Percentiles rank a stretch among this genome's conserved stretches.
Evolutionary conservation across 345 rosid genomes (phyloP).

Genomic region (Arabidopsis suecica): DNA sequence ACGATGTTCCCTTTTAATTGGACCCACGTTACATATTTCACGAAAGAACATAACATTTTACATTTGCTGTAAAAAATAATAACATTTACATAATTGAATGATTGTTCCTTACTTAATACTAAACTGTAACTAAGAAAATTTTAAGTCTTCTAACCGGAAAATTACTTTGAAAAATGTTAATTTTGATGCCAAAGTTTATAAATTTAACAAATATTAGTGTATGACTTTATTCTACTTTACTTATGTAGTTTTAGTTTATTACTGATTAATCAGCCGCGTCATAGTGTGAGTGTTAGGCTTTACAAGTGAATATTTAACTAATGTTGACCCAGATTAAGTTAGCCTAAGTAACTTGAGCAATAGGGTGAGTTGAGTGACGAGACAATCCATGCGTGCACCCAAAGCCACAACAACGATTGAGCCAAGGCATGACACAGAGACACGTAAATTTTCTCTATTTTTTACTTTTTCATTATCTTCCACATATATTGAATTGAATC

Average conservation of each 20-base stretch:
- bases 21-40: background rate
- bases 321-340: background rate
- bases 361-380: background rate
- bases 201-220: no score
- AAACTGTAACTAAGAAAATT: no score
- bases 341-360: background rate
- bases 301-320: background rate
- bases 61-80: no score
- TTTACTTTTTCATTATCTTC: constrained; percentile 22
- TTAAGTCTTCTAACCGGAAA: no score
- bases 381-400: background rate
- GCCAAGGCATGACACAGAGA: background rate
- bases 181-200: no score
- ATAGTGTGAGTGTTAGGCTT: no score
- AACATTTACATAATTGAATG: background rate
- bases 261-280: background rate
- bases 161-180: no score
- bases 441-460: background rate
- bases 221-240: no score
- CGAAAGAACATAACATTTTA: no score
- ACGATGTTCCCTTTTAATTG: background rate
- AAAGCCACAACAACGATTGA: background rate
- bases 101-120: no score
- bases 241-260: background rate
- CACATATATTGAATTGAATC: constrained; percentile 6